Base-by-base conservation (phyloP, 192 early-diverging fungal species). In the Physocladia obscura region DNA sequence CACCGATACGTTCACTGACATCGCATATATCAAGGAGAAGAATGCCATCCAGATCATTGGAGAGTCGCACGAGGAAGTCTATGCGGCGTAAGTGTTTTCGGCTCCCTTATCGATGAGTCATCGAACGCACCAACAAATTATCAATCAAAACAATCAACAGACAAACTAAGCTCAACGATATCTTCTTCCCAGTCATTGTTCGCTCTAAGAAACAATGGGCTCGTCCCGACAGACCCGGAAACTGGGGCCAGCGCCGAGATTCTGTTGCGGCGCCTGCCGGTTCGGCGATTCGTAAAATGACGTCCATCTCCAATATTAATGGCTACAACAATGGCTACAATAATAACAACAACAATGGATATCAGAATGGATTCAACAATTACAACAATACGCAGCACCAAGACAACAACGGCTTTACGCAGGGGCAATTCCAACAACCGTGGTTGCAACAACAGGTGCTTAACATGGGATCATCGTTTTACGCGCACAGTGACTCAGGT, bases 21-120 rank as follows among this genome's bases (percentile, higher is more conserved):
- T 84, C 59, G 50, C 69, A 40, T 84, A 77, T 76, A 79, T 82
- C 65, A 79, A 83, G 50, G 80, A 82, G n/a, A 84, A 84, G 75
- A 84, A 84, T 64, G 80, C 82, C 36, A 84, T 84, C 54, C 81
- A 82, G 68, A 84, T 84, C 55, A 71, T 79, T 44, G 82, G 82
- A 31, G 82, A 84, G 68, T 78, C 78, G 27, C 82, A 84, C 70
- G 78, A 84, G 32, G 82, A 84, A 64, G 82, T 84, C 24, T 84
- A 82, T 70, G 78, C 79, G 26, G 82, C 82, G 79, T 81, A 65
- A 49, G 76, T 67, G 5, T 62, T 13, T 31, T 63, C 21, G 26
- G 38, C 22, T 38, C 56, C 6, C 52, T 17, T 19, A 15, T 40
- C 22, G 24, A 6, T 19, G 38, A 19, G 2, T 24, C 17, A 22